Evolutionary conservation across 2,329 filamentous ascomycete genomes (phyloP).

Genomic region (Juglanconis sp.): DNA sequence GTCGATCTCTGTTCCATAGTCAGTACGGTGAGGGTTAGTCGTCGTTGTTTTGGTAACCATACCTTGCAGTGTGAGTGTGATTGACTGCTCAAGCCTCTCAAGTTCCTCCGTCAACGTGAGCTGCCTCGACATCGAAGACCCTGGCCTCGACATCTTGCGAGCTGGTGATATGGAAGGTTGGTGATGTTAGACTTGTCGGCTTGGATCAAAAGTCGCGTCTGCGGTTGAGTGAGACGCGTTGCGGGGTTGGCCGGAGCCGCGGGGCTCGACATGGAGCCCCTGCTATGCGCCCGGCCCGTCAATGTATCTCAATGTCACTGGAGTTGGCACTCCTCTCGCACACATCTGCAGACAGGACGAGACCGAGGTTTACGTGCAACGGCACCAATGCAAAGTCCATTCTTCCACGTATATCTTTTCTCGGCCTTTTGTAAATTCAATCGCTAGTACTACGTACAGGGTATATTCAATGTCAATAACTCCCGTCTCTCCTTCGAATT

Average conservation of each 20-base stretch:
- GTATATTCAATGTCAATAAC: neutral
- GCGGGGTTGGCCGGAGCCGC: neutral
- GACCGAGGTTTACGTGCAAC: no score
- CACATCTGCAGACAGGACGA: no score
- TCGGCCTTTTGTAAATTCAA: neutral
- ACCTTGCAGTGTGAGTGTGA: conserved; percentile 94
- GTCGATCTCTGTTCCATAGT: conserved; percentile 73
- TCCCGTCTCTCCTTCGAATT: neutral
- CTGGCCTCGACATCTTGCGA: conserved; percentile 47
- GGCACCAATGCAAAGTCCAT: no score
- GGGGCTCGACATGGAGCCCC: no score
- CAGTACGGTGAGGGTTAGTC: neutral
- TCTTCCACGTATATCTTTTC: neutral
- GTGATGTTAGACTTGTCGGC: conserved; percentile 8
- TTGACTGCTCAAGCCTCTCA: conserved; percentile 92
- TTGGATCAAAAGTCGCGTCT: neutral
- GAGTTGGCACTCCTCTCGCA: no score
- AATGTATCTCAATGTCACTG: no score
- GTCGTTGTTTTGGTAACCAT: conserved; percentile 17
- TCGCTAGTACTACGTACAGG: neutral
- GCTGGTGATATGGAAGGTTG: conserved; percentile 3
- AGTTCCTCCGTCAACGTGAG: conserved; percentile 91
- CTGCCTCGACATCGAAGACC: conserved; percentile 45
- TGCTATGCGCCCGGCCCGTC: no score
- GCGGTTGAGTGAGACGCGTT: neutral